Evolutionary conservation across 2,329 filamentous ascomycete species (phyloP), one percentile per base, ranked within the genome.

Genomic region (Cryphonectria radicalis): DNA sequence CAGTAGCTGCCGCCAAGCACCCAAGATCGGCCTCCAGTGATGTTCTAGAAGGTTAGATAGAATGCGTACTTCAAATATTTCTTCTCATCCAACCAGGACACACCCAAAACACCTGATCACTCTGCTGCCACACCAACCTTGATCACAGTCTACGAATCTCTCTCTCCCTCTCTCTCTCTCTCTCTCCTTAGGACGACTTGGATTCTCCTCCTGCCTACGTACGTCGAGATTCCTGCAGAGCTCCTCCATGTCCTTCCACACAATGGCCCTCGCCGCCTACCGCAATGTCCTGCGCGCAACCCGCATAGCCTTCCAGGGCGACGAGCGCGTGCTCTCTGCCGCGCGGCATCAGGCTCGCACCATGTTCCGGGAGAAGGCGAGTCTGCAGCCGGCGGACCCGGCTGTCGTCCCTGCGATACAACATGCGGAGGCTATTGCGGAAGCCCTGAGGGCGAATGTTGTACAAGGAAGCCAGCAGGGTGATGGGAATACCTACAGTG

Each of bases 391-490:
- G 0, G 82, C 85, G 17, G 88, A 89, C 70, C 84, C 90, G 17
- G 88, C 90, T 71, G 84, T 89, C 0, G 82, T 85, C 19, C 86
- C 89, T 70, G 90, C 90, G 13, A 89, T 99, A 73, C 84, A 90
- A 74, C 91, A 97, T 77, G 96, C 95, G 11, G 85, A 95, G 73
- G 93, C 96, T 57, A 90, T 98, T 3, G 93, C 95, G 3, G 87
- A 87, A 74, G 91, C 98, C 70, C 79, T 99, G 73, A 85, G 89
- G 75, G 86, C 93, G 79, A 98, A 98, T 77, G 85, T 99, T 3
- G 95, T 99, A 4, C 96, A 99, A 80, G 96, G 95, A 8, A 83
- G 87, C 75, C 82, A 83, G 71, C 78, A 81, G 70, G 84, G 85
- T 70, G 79, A 83, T 43, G 60, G 67, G 0, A 81, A 88, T 70